A percentile compares a stretch with the other conserved stretches of the same genome.
phyloP scores from a whole-genome alignment of 139 green algal species.

The Pleodorina starrii region DNA sequence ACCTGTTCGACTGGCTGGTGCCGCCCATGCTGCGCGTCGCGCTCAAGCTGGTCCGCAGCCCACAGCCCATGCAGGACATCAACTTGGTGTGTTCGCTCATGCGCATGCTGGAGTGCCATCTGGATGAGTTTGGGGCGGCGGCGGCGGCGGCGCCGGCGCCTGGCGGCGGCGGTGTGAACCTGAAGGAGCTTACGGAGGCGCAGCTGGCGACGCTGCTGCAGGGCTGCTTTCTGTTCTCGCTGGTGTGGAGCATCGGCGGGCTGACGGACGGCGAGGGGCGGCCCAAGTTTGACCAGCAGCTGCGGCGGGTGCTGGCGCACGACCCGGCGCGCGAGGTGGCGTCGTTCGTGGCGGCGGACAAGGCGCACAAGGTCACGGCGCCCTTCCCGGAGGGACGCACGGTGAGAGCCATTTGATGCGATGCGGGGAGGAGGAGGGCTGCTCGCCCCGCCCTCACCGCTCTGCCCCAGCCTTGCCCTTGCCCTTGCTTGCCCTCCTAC shows the following conservation, averaged over 20 bases:
- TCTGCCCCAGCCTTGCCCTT: too few relatives aligned
- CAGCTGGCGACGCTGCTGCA: conserved; percentile 38
- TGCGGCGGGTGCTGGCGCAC: conserved; percentile 73
- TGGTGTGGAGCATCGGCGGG: conserved; percentile 83
- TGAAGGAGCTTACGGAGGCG: conserved; percentile 44
- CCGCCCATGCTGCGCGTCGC: conserved; percentile 76
- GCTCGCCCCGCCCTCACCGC: too few relatives aligned
- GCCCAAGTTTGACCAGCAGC: conserved; percentile 50
- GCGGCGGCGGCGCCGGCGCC: neutral
- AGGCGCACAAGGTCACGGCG: conserved; percentile 57
- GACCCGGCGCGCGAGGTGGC: conserved; percentile 64
- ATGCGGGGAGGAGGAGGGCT: too few relatives aligned
- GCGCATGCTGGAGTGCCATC: conserved; percentile 67
- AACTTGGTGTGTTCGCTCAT: conserved; percentile 74
- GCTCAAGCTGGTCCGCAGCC: conserved; percentile 63
- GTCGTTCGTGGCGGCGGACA: conserved; percentile 41
- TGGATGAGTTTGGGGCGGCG: conserved; percentile 70
- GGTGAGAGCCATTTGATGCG: conserved; percentile 52
- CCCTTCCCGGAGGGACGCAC: conserved; percentile 68
- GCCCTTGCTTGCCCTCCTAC: too few relatives aligned
- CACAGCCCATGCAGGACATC: conserved; percentile 73
- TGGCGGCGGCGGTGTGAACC: neutral
- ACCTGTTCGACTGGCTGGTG: conserved; percentile 83
- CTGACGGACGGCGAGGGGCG: conserved; percentile 75
- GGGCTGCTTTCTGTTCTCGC: conserved; percentile 79